Evolutionary conservation across 2,329 filamentous ascomycete species (phyloP).

Genomic region (Aureobasidium mangrovei): DNA sequence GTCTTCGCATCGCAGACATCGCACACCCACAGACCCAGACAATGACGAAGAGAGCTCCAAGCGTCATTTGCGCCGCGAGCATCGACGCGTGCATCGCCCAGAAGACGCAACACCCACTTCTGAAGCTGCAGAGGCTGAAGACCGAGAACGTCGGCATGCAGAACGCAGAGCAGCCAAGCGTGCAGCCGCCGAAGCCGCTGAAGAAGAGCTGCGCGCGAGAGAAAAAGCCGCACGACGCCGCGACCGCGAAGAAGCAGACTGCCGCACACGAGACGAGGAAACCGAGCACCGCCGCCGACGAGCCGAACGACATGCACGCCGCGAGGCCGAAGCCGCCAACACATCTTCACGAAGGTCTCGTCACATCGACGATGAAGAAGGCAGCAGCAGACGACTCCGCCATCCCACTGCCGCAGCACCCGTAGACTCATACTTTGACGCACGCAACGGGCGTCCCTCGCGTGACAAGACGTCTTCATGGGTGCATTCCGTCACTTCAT

Average conservation of each 20-base stretch:
- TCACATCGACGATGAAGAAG: slow-evolving; percentile 6
- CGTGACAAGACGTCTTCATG: slow-evolving; percentile 42
- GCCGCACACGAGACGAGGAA: slow-evolving; percentile 14
- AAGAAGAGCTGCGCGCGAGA: slow-evolving; percentile 26
- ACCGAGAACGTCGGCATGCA: slow-evolving; percentile 21
- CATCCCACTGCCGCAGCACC: slow-evolving; percentile 28
- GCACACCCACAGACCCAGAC: background rate
- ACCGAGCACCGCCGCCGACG: slow-evolving; percentile 1
- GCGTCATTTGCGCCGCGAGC: slow-evolving; percentile 30
- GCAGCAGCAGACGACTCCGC: slow-evolving; percentile 22
- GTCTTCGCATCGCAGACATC: slow-evolving; percentile 24
- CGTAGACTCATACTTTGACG: slow-evolving; percentile 37
- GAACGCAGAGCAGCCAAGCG: slow-evolving; percentile 26
- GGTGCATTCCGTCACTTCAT: slow-evolving; percentile 39
- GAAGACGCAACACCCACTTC: slow-evolving; percentile 23
- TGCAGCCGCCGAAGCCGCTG: slow-evolving; percentile 34
- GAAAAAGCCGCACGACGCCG: slow-evolving; percentile 22
- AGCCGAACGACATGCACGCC: slow-evolving; percentile 20
- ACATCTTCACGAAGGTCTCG: slow-evolving; percentile 3
- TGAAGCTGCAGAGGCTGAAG: slow-evolving; percentile 21
- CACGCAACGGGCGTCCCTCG: slow-evolving; percentile 31
- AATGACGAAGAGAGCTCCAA: slow-evolving; percentile 23
- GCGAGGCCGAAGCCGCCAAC: no score
- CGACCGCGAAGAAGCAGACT: slow-evolving; percentile 25
- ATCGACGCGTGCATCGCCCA: slow-evolving; percentile 25